Base-by-base conservation (phyloP, 805 yeast species). In the Zygosaccharomyces bisporus region DNA sequence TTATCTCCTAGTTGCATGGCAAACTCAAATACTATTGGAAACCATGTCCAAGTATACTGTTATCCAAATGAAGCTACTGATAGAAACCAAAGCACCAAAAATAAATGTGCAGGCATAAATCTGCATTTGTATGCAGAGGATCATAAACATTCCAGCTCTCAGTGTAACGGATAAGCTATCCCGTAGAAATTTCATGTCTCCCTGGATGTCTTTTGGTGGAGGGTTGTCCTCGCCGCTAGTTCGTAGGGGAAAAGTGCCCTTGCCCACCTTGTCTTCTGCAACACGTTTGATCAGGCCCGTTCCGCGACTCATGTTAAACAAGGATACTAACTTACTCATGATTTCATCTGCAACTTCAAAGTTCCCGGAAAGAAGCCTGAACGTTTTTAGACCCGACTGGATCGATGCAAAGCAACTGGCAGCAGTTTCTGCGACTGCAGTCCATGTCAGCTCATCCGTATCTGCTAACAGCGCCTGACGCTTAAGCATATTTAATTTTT, bases 21-120 rank as follows among this genome's bases (percentile, higher is more conserved):
- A 7, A n/a, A 23, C 20, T 37, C 32, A 37, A 4, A 37, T 32
- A 5, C 32, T 17, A 13, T 14, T 25, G 8, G 40, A 37, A 10
- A 46, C 27, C 30, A 49, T 25, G 33, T 43, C 47, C 29, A 43
- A n/a, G 25, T 44, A 48, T n/a, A 48, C 34, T 9, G 41, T 30
- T n/a, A 48, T 43, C 52, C 52, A 48, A 6, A 48, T 27, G 7
- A 42, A 17, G 13, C 46, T 39, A 18, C 49, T 48, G 20, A 39
- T 27, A 18, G 48, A 41, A n/a, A 45, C 35, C 16, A 48, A 24
- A 6, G 33, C 46, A 6, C 52, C 52, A 19, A 48, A 48, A 7
- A 34, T 31, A 23, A 45, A 39, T 30, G 46, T 35, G 23, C 52
- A 48, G 24, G 40, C 16, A 27, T 48, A 48, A 3, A 48, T 32